Percentiles rank a stretch among this genome's conserved stretches.
Evolutionary conservation across 768 basidiomycete species (phyloP).

Genomic region (Russula brevipes): DNA sequence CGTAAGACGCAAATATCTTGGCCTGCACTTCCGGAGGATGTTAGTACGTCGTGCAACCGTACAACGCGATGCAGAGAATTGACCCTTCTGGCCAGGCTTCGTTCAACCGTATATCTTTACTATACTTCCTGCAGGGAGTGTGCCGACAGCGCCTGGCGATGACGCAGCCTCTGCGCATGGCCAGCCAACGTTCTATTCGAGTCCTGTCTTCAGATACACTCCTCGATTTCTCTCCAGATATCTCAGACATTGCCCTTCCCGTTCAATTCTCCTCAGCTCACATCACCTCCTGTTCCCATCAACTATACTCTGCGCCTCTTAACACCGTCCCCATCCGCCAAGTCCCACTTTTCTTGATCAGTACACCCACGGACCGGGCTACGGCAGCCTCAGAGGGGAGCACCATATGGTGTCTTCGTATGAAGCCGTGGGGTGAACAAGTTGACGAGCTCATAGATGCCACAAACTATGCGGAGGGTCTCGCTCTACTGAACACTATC

Average conservation of each 20-base stretch:
- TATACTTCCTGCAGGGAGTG: slow-evolving; percentile 63
- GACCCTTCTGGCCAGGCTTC: slow-evolving; percentile 43
- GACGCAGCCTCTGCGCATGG: slow-evolving; percentile 28
- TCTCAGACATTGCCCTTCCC: slow-evolving; percentile 65
- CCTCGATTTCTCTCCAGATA: slow-evolving; percentile 57
- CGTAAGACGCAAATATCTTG: slow-evolving; percentile 54
- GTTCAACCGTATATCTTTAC: slow-evolving; percentile 76
- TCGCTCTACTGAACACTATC: slow-evolving; percentile 69
- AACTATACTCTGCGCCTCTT: slow-evolving; percentile 62
- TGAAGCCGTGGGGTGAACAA: slow-evolving; percentile 74
- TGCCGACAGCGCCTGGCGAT: slow-evolving; percentile 34
- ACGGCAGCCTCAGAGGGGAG: slow-evolving; percentile 65
- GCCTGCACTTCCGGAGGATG: slow-evolving; percentile 79
- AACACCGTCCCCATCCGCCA: slow-evolving; percentile 47
- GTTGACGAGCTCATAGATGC: slow-evolving; percentile 74
- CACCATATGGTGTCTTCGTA: slow-evolving; percentile 67
- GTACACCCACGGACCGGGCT: slow-evolving; percentile 70
- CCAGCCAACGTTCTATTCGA: slow-evolving; percentile 42
- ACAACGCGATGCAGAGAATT: slow-evolving; percentile 7
- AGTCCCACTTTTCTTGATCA: slow-evolving; percentile 59
- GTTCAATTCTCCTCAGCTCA: slow-evolving; percentile 36
- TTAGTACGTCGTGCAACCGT: slow-evolving; percentile 40
- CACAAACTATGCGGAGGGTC: slow-evolving; percentile 70
- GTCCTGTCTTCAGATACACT: slow-evolving; percentile 66
- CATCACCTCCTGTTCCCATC: slow-evolving; percentile 27